Evolutionary conservation across 495 filamentous ascomycete species (phyloP).

Genomic region (Tuber magnatum): DNA sequence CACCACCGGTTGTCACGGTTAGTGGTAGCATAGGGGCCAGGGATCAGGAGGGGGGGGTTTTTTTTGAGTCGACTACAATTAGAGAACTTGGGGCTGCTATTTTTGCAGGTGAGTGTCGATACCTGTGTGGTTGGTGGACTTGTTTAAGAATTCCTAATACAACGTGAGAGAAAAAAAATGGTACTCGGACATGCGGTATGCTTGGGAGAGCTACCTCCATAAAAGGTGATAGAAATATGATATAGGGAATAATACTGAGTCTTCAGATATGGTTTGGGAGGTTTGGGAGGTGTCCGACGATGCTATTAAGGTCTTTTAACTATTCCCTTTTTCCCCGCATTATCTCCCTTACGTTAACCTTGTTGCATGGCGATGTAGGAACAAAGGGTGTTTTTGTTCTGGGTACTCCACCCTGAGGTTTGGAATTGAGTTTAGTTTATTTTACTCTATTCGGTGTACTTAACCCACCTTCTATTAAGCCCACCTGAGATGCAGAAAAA

Average conservation of each 20-base stretch:
- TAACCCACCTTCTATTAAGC: conserved; percentile 2
- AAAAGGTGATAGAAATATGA: neutral
- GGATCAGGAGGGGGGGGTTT: neutral
- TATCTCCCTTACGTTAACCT: neutral
- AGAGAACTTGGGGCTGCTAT: neutral
- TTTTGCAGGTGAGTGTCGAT: neutral
- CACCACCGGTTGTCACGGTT: neutral
- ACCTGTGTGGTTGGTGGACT: neutral
- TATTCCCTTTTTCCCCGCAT: neutral
- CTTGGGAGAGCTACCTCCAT: neutral
- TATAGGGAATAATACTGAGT: neutral
- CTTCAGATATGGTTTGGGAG: neutral
- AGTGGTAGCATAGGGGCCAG: neutral
- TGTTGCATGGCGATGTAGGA: neutral
- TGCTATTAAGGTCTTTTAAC: neutral
- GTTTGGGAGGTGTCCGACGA: neutral
- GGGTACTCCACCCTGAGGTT: neutral
- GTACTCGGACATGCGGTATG: neutral
- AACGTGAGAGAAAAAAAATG: neutral
- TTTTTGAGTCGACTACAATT: neutral
- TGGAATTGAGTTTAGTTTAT: neutral
- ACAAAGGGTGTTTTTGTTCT: neutral
- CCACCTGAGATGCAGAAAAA: neutral
- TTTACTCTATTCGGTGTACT: neutral
- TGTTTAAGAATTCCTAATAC: neutral